A percentile compares a stretch with the other conserved stretches of the same genome.
phyloP scores from a whole-genome alignment of 2,329 filamentous ascomycete genomes.

The Monosporascus sp. region DNA sequence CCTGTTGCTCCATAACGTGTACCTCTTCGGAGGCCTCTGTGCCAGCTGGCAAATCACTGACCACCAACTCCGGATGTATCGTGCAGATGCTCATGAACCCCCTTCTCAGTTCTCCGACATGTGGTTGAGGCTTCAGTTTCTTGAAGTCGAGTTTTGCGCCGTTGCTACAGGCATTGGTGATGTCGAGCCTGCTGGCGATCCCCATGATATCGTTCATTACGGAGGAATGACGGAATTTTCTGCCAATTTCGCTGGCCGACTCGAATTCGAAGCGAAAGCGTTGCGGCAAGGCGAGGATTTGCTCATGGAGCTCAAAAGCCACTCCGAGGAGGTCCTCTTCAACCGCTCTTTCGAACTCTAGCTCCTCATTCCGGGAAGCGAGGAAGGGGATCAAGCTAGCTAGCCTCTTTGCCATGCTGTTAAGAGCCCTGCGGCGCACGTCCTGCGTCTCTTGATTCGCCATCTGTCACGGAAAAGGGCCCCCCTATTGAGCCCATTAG shows the following conservation, averaged over 20 bases:
- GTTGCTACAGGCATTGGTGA: neutral
- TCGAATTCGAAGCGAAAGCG: neutral
- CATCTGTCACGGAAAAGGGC: too few species aligned
- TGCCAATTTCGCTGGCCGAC: neutral
- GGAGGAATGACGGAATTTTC: neutral
- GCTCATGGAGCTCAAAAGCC: neutral
- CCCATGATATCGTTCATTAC: neutral
- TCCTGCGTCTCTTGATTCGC: neutral
- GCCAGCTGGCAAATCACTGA: neutral
- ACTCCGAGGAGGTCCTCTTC: neutral
- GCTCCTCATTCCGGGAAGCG: neutral
- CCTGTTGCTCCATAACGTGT: too few species aligned
- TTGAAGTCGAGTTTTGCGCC: neutral
- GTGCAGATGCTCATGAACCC: neutral
- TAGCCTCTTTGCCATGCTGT: neutral
- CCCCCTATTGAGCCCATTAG: too few species aligned
- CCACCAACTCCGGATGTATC: neutral
- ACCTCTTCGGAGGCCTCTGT: too few species aligned
- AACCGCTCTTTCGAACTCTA: neutral
- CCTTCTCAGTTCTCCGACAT: neutral
- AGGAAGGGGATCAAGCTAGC: neutral
- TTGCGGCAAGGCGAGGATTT: neutral
- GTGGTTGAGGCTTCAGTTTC: neutral
- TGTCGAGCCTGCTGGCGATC: neutral
- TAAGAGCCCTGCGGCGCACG: neutral